These are phyloP conservation scores for Conringia planisiliqua DNA, from an alignment of 345 rosid species.

Conservation along the genomic window DNA sequence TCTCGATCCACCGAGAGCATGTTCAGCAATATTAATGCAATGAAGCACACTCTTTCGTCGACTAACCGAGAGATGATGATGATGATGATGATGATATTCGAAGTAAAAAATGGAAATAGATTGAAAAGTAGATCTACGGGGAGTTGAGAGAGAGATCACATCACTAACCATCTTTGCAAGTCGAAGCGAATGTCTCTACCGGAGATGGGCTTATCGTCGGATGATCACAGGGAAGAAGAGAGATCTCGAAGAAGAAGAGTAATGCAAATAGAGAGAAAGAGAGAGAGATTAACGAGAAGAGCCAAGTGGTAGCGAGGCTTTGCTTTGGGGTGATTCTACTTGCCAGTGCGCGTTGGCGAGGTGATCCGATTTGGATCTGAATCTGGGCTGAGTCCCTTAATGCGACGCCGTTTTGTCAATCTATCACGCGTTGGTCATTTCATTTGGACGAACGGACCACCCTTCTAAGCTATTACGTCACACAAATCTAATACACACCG, in stretches of 20 bases:
- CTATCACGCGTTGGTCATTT: neutral
- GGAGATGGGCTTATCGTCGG: slow-evolving; percentile 16
- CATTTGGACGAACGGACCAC: too few relatives aligned
- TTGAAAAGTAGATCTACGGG: slow-evolving; percentile 2
- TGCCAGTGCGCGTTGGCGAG: neutral
- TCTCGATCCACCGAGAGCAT: neutral
- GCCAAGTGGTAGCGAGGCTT: neutral
- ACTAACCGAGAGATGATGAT: neutral
- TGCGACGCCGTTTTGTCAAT: neutral
- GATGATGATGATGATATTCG: neutral
- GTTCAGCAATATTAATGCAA: neutral
- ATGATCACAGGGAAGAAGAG: neutral
- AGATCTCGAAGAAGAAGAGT: neutral
- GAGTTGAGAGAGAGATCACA: neutral
- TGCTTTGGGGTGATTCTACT: neutral
- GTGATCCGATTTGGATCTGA: slow-evolving; percentile 11
- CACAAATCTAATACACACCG: neutral
- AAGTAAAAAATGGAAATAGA: neutral
- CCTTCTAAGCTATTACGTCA: too few relatives aligned
- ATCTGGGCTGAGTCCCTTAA: neutral
- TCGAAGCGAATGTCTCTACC: neutral
- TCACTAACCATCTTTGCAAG: slow-evolving; percentile 31
- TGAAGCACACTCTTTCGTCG: neutral
- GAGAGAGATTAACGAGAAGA: too few relatives aligned
- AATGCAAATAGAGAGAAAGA: neutral